Evolutionary conservation across 495 filamentous ascomycete species (phyloP).

Genomic region (Ramalina peruviana): DNA sequence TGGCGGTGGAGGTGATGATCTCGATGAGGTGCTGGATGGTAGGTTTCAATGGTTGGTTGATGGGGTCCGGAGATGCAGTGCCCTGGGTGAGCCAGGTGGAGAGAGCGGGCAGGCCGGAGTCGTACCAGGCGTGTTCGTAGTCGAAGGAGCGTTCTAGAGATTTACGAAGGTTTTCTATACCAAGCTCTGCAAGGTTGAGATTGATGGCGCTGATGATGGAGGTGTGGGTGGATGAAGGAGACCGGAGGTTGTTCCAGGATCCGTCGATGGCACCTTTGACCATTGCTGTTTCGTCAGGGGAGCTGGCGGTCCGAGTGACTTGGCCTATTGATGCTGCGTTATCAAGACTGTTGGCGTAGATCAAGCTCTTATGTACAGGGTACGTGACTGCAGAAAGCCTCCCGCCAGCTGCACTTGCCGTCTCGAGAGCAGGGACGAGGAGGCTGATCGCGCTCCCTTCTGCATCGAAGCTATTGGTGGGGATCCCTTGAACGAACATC

Average conservation of each 20-base stretch:
- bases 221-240: conserved; percentile 5
- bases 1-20: conserved; percentile 18
- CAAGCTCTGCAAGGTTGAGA: conserved; percentile 38
- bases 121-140: conserved; percentile 62
- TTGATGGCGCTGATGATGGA: conserved; percentile 34
- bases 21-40: conserved; percentile 56
- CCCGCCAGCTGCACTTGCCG: conserved; percentile 43
- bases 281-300: conserved; percentile 27
- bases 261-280: conserved; percentile 42
- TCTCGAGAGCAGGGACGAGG: conserved; percentile 60
- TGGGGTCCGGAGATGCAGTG: conserved; percentile 23
- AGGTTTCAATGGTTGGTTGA: conserved; percentile 33
- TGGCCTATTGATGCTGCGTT: conserved; percentile 38
- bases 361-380: conserved; percentile 70
- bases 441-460: conserved; percentile 36
- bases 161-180: conserved; percentile 49
- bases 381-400: conserved; percentile 52
- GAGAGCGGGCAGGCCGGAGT: conserved; percentile 50
- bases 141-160: conserved; percentile 50
- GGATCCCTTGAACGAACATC: conserved; percentile 53
- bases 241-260: conserved; percentile 18
- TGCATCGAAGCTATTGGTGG: conserved; percentile 24
- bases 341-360: conserved; percentile 56
- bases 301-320: conserved; percentile 19
- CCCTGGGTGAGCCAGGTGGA: conserved; percentile 52